Percentiles rank a stretch among this genome's conserved stretches.
These are phyloP conservation scores for Cladosporium sp. DNA, from an alignment of 2,329 filamentous ascomycete species.

Conservation along the genomic window DNA sequence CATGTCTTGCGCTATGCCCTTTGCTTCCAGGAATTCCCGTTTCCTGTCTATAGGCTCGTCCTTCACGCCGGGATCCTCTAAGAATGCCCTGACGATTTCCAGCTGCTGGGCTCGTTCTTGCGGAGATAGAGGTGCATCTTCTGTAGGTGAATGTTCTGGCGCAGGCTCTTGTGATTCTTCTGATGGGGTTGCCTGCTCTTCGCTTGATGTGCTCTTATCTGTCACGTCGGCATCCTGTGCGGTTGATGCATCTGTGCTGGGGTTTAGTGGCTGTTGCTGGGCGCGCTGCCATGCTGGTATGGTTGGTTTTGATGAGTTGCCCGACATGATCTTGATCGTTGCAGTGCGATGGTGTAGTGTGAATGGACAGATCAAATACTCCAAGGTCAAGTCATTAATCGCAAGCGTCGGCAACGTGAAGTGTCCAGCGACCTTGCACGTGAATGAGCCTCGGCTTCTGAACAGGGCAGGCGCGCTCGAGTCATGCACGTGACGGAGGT, in stretches of 20 bases:
- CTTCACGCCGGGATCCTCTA: slow-evolving; percentile 72
- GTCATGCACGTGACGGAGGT: slow-evolving; percentile 7
- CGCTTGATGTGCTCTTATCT: slow-evolving; percentile 11
- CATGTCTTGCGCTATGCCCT: slow-evolving; percentile 68
- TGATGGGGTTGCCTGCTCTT: slow-evolving; percentile 12
- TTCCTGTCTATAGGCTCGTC: slow-evolving; percentile 72
- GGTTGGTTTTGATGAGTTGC: slow-evolving; percentile 24
- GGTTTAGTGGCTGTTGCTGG: slow-evolving; percentile 22
- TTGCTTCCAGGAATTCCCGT: slow-evolving; percentile 72
- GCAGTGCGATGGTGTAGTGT: neutral
- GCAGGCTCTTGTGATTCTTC: neutral
- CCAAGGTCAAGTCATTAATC: neutral
- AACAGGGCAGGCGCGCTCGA: neutral
- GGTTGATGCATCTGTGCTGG: neutral
- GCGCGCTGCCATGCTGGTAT: slow-evolving; percentile 41
- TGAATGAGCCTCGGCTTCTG: slow-evolving; percentile 19
- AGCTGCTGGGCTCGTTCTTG: slow-evolving; percentile 40
- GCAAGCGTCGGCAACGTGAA: slow-evolving; percentile 17
- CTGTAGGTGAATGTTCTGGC: neutral
- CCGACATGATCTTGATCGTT: slow-evolving; percentile 29
- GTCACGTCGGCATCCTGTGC: slow-evolving; percentile 14
- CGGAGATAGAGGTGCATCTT: slow-evolving; percentile 6
- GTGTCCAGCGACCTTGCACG: slow-evolving; percentile 10
- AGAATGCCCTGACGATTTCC: slow-evolving; percentile 73
- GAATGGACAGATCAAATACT: neutral